Percentiles rank a stretch among this genome's conserved stretches.
These are phyloP conservation scores for Tulasnella sp. DNA, from an alignment of 768 basidiomycete genomes.

Conservation along the genomic window DNA sequence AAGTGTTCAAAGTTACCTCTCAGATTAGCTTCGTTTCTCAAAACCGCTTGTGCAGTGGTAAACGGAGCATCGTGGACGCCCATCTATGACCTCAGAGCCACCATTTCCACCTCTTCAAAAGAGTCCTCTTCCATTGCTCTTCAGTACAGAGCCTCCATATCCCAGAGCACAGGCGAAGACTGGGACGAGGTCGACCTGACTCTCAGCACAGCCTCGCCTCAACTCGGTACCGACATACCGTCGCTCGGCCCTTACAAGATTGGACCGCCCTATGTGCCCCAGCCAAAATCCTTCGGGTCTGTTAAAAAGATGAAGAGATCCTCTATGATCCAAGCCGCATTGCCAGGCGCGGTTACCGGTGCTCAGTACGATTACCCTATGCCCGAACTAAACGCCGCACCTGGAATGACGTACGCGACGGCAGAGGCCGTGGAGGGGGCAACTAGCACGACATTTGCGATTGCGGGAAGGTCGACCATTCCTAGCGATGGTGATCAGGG, in stretches of 20 bases:
- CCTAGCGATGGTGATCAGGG: conserved; percentile 23
- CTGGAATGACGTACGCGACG: not conserved
- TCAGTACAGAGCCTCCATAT: conserved; percentile 32
- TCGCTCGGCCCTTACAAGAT: conserved; percentile 16
- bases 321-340: not conserved
- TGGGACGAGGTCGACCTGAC: conserved; percentile 30
- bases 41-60: conserved; percentile 42
- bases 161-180: conserved; percentile 32
- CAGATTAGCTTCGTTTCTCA: conserved; percentile 16
- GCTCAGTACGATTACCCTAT: not conserved
- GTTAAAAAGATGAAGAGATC: not conserved
- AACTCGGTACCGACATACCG: conserved; percentile 29
- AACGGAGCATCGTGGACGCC: conserved; percentile 51
- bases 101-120: conserved; percentile 44
- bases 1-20: conserved; percentile 33
- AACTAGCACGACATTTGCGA: conserved; percentile 27
- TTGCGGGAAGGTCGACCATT: conserved; percentile 34
- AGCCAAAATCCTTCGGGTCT: not conserved
- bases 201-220: conserved; percentile 32
- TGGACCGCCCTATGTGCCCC: not conserved
- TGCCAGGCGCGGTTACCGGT: not conserved
- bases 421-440: conserved; percentile 25
- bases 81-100: conserved; percentile 58
- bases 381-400: not conserved
- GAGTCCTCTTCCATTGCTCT: conserved; percentile 17